phyloP scores from a whole-genome alignment of 2,329 filamentous ascomycete genomes.

The Alternaria arbusti region DNA sequence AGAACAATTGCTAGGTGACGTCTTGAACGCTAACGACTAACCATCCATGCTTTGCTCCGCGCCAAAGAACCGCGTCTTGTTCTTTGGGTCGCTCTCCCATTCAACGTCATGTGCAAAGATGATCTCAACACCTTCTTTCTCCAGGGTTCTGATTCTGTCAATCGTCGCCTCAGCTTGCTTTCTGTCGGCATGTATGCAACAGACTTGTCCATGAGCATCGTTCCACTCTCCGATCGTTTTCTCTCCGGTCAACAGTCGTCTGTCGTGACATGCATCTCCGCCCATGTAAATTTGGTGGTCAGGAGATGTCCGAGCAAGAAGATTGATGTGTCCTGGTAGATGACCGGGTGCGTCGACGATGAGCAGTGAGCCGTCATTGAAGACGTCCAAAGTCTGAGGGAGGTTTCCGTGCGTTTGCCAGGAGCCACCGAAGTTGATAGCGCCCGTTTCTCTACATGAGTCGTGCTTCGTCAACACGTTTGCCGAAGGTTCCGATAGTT shows the following conservation, averaged over 20 bases:
- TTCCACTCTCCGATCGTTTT: constrained; percentile 60
- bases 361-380: constrained; percentile 56
- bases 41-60: background rate
- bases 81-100: constrained; percentile 53
- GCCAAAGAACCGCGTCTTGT: constrained; percentile 39
- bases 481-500: constrained; percentile 49
- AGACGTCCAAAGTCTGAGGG: constrained; percentile 56
- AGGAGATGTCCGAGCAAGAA: constrained; percentile 52
- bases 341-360: constrained; percentile 61
- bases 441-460: background rate
- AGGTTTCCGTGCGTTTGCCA: constrained; percentile 56
- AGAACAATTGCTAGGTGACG: background rate
- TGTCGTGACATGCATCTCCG: constrained; percentile 63
- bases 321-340: constrained; percentile 60
- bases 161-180: constrained; percentile 55
- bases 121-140: constrained; percentile 55
- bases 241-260: constrained; percentile 59
- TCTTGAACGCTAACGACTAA: background rate
- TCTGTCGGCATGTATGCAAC: constrained; percentile 61
- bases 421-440: constrained; percentile 25
- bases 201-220: constrained; percentile 52
- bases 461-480: background rate
- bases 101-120: constrained; percentile 60
- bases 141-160: constrained; percentile 49
- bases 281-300: constrained; percentile 56